Percentiles rank a stretch among this genome's conserved stretches.
phyloP scores from a whole-genome alignment of 768 basidiomycete species.

The Boletellus ananiceps region DNA sequence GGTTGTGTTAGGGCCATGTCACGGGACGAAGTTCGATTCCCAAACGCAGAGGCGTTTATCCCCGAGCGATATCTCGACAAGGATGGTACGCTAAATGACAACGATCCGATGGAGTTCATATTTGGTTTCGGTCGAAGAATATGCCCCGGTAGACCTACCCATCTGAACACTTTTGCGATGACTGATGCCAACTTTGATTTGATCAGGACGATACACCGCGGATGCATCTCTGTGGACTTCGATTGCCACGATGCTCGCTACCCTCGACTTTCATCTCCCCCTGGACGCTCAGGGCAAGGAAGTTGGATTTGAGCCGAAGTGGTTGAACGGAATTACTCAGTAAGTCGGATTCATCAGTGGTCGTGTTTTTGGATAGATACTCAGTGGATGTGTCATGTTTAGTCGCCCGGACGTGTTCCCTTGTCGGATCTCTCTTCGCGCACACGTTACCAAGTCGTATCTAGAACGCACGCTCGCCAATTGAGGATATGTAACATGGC shows the following conservation, averaged over 20 bases:
- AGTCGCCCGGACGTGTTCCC: slow-evolving; percentile 10
- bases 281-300: slow-evolving; percentile 1
- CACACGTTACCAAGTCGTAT: slow-evolving; percentile 2
- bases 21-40: slow-evolving; percentile 7
- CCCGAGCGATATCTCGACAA: slow-evolving; percentile 12
- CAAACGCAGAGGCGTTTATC: slow-evolving; percentile 5
- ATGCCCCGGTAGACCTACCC: slow-evolving; percentile 1
- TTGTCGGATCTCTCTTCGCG: slow-evolving; percentile 3
- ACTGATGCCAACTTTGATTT: neutral
- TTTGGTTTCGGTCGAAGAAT: slow-evolving; percentile 16
- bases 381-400: neutral
- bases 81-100: slow-evolving; percentile 7
- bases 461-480: neutral
- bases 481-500: neutral
- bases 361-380: too few relatives aligned
- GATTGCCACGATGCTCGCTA: slow-evolving; percentile 14
- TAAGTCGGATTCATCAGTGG: neutral
- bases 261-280: slow-evolving; percentile 3
- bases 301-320: neutral
- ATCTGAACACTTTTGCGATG: neutral
- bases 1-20: slow-evolving; percentile 1
- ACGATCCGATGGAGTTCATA: slow-evolving; percentile 2
- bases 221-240: slow-evolving; percentile 7
- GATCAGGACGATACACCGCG: neutral
- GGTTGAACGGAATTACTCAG: slow-evolving; percentile 8